Conservation (phyloP, 176 grass and related monocot species). For the Carex scoparia region DNA sequence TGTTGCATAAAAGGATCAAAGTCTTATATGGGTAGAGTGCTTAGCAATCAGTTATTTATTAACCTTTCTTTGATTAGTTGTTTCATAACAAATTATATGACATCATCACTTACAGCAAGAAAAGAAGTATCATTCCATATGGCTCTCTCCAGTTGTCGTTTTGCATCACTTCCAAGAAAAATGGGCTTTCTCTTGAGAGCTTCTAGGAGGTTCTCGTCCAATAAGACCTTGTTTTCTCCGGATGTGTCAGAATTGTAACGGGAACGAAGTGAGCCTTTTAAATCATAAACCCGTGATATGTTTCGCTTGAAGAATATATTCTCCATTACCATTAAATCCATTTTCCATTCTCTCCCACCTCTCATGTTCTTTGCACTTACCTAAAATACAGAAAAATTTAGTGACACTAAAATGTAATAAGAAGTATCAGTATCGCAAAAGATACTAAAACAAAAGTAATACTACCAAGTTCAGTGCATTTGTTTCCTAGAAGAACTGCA, state of each 20-base stretch:
- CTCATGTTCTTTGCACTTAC: constrained; percentile 62
- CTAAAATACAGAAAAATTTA: constrained; percentile 36
- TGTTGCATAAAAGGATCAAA: neutral
- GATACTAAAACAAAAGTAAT: neutral
- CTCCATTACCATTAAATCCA: constrained; percentile 96
- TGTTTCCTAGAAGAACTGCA: neutral
- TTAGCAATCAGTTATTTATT: neutral
- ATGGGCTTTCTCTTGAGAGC: constrained; percentile 65
- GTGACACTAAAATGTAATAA: constrained; percentile 11
- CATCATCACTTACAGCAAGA: constrained; percentile 61
- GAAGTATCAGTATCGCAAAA: neutral
- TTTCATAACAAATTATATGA: neutral
- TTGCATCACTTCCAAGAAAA: constrained; percentile 61
- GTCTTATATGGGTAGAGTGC: neutral
- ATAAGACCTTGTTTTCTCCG: constrained; percentile 70
- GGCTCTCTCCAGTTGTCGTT: constrained; percentile 67
- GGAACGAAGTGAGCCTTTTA: constrained; percentile 77
- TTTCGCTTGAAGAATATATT: constrained; percentile 70
- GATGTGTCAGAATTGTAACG: constrained; percentile 76
- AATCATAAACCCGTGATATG: constrained; percentile 84
- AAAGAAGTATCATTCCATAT: constrained; percentile 91
- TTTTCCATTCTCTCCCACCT: constrained; percentile 73
- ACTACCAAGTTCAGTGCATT: neutral
- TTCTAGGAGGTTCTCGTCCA: constrained; percentile 93
- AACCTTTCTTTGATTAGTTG: neutral